Percentiles rank a stretch among this genome's conserved stretches.
phyloP scores from a whole-genome alignment of 208 protist species.

The Phytomonas sp. region DNA sequence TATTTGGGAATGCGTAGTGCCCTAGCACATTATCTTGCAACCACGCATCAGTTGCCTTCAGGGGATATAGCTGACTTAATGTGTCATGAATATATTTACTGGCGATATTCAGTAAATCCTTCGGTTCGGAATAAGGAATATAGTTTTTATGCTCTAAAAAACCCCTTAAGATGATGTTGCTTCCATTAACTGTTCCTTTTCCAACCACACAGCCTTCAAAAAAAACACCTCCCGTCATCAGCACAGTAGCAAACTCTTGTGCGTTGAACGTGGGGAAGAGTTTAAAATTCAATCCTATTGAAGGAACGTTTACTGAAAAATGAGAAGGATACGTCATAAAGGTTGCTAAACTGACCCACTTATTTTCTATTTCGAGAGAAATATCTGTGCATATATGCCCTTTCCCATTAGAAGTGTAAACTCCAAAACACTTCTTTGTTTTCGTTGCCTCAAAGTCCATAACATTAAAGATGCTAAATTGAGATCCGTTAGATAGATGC shows the following conservation, averaged over 20 bases:
- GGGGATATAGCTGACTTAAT: constrained; percentile 33
- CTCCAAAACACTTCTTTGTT: constrained; percentile 15
- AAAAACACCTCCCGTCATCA: constrained; percentile 33
- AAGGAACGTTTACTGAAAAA: constrained; percentile 20
- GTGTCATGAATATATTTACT: constrained; percentile 20
- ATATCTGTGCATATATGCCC: constrained; percentile 19
- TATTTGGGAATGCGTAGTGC: constrained; percentile 9
- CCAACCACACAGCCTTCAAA: constrained; percentile 38
- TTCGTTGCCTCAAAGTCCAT: constrained; percentile 2
- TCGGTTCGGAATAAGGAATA: constrained; percentile 12
- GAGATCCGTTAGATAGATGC: constrained; percentile 18
- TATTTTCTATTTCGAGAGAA: constrained; percentile 18
- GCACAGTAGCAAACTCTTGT: constrained; percentile 44
- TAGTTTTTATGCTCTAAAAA: constrained; percentile 38
- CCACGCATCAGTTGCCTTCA: constrained; percentile 25
- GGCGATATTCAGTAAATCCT: constrained; percentile 33
- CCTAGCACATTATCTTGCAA: constrained; percentile 43
- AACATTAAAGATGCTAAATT: constrained; percentile 36
- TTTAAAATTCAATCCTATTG: constrained; percentile 20
- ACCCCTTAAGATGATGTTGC: constrained; percentile 18
- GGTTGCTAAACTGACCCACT: constrained; percentile 43
- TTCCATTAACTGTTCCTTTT: constrained; percentile 16
- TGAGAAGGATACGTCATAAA: constrained; percentile 35
- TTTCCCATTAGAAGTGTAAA: constrained; percentile 19
- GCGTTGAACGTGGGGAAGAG: constrained; percentile 24